Evolutionary conservation across 1,284 basidiomycete species (phyloP).

Genomic region (Tylopilus orsonianus): DNA sequence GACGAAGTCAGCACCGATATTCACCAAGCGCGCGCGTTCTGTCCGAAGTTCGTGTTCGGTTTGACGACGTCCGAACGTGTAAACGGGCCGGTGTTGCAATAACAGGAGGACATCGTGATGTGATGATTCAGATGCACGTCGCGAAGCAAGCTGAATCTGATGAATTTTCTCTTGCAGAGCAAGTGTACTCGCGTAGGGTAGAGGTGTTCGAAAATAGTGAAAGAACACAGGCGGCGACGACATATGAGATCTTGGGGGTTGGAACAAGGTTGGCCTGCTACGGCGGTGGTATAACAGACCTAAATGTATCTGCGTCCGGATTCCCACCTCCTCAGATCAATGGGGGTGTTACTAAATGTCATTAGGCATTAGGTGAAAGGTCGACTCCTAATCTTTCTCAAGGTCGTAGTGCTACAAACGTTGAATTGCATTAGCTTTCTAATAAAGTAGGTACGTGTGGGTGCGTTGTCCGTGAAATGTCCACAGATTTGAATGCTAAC

Average conservation of each 20-base stretch:
- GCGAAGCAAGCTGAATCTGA: constrained; percentile 54
- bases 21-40: constrained; percentile 68
- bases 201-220: constrained; percentile 70
- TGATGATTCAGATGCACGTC: constrained; percentile 38
- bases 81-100: constrained; percentile 89
- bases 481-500: not conserved
- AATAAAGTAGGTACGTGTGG: not conserved
- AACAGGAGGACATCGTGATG: constrained; percentile 72
- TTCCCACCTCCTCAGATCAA: constrained; percentile 1
- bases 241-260: constrained; percentile 36
- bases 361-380: too few species aligned
- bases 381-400: not conserved
- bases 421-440: not conserved
- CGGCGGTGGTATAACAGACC: not conserved
- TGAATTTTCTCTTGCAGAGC: constrained; percentile 72
- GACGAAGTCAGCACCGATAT: constrained; percentile 86
- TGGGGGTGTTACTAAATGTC: not conserved
- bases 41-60: constrained; percentile 57
- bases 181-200: constrained; percentile 72
- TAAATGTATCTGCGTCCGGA: not conserved
- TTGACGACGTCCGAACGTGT: constrained; percentile 89
- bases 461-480: not conserved
- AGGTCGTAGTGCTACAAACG: not conserved
- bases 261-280: not conserved
- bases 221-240: constrained; percentile 68